Conservation (phyloP, 2,329 filamentous ascomycete genomes). For the Aspergillus arachidicola region DNA sequence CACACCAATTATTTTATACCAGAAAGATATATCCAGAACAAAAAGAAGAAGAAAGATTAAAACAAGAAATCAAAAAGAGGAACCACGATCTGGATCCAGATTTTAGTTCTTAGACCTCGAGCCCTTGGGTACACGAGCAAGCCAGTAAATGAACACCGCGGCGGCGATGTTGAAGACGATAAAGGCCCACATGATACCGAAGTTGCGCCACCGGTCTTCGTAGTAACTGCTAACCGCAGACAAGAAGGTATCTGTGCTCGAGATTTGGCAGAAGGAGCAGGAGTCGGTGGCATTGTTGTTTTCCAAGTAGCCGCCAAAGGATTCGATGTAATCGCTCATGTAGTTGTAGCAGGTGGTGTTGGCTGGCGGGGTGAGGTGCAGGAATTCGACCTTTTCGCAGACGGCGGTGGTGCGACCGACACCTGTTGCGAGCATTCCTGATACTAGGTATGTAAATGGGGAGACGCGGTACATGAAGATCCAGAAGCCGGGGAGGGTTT, state of each 20-base stretch:
- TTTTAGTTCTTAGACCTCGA: slow-evolving; percentile 26
- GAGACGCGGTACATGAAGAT: slow-evolving; percentile 74
- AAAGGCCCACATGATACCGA: slow-evolving; percentile 69
- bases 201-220: slow-evolving; percentile 66
- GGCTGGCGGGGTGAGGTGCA: slow-evolving; percentile 51
- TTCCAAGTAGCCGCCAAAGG: slow-evolving; percentile 44
- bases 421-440: slow-evolving; percentile 46
- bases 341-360: slow-evolving; percentile 63
- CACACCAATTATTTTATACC: neutral
- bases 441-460: slow-evolving; percentile 65
- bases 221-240: slow-evolving; percentile 45
- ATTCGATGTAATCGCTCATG: slow-evolving; percentile 44
- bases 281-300: slow-evolving; percentile 47
- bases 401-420: slow-evolving; percentile 33
- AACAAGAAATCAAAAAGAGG: no score
- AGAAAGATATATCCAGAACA: neutral
- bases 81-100: no score
- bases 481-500: slow-evolving; percentile 70
- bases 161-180: slow-evolving; percentile 64
- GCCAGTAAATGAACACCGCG: slow-evolving; percentile 64
- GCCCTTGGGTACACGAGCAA: slow-evolving; percentile 58
- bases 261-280: slow-evolving; percentile 55
- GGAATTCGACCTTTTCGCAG: slow-evolving; percentile 36
- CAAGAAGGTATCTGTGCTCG: slow-evolving; percentile 53
- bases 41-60: neutral